Percentiles rank a stretch among this genome's conserved stretches.
Conservation (phyloP, 2,329 filamentous ascomycete genomes). For the Aureobasidium sp. region DNA sequence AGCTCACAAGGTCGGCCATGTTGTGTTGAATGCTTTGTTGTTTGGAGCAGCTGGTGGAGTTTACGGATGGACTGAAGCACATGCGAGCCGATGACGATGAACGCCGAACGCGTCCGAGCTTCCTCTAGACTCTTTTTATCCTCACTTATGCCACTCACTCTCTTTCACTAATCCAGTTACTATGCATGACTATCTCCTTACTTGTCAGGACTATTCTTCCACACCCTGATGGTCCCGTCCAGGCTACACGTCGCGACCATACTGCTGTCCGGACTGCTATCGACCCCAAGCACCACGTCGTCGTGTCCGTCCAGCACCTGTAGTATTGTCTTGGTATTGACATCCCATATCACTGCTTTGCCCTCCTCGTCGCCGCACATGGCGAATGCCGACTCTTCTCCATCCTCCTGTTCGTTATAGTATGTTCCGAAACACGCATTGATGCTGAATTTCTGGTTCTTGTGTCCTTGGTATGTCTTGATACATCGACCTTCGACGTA, state of each 20-base stretch:
- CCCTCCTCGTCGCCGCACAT: constrained; percentile 85
- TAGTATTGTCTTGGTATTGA: constrained; percentile 73
- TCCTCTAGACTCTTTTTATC: neutral
- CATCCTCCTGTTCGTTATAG: constrained; percentile 22
- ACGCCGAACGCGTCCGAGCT: neutral
- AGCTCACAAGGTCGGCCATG: neutral
- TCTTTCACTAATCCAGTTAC: neutral
- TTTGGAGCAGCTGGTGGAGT: neutral
- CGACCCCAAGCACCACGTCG: constrained; percentile 53
- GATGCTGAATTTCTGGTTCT: constrained; percentile 78
- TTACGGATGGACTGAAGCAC: constrained; percentile 3
- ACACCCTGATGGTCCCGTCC: constrained; percentile 56
- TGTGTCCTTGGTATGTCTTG: constrained; percentile 94
- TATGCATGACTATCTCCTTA: neutral
- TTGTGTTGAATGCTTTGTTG: neutral
- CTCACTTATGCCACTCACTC: neutral
- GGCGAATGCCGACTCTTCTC: constrained; percentile 52
- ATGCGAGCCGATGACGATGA: constrained; percentile 8
- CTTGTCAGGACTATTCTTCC: constrained; percentile 35
- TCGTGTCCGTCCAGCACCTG: constrained; percentile 56
- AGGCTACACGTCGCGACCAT: constrained; percentile 56
- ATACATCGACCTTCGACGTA: constrained; percentile 86
- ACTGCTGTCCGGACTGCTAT: constrained; percentile 49
- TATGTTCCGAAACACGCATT: constrained; percentile 74
- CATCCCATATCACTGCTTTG: constrained; percentile 81